A percentile compares a stretch with the other conserved stretches of the same genome.
phyloP scores from a whole-genome alignment of 2,329 filamentous ascomycete species.

The Coccinonectria pachysandricola region DNA sequence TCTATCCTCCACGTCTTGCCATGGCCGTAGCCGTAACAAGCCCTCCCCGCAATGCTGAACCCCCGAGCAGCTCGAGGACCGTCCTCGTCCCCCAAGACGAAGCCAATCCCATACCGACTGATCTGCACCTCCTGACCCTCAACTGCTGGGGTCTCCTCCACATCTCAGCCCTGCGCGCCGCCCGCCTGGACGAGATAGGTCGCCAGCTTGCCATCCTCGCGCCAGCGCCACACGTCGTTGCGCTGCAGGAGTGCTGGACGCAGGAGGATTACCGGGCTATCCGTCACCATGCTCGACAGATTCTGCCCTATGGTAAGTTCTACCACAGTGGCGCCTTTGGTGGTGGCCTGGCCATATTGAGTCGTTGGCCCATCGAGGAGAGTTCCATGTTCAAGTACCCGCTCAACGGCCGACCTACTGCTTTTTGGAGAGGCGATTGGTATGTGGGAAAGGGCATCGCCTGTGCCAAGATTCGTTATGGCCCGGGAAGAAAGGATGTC shows the following conservation, averaged over 20 bases:
- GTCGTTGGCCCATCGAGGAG: constrained; percentile 85
- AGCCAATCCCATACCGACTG: constrained; percentile 32
- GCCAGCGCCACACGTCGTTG: constrained; percentile 72
- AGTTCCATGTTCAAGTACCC: constrained; percentile 78
- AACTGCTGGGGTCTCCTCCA: constrained; percentile 97
- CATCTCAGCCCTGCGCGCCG: constrained; percentile 65
- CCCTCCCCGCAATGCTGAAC: constrained; percentile 9
- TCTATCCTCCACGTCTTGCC: constrained; percentile 1
- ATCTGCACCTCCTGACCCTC: constrained; percentile 73
- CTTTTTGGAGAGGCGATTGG: constrained; percentile 93
- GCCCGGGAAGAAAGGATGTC: constrained; percentile 51
- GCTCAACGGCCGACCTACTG: constrained; percentile 87
- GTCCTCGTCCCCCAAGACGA: constrained; percentile 12
- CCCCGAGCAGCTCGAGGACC: constrained; percentile 11
- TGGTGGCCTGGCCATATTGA: constrained; percentile 78
- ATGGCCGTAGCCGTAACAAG: constrained; percentile 14
- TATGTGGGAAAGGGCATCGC: constrained; percentile 93
- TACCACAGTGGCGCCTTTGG: constrained; percentile 86
- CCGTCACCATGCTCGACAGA: constrained; percentile 57
- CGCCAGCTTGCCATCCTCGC: constrained; percentile 59
- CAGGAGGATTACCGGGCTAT: constrained; percentile 74
- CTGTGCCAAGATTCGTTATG: constrained; percentile 66
- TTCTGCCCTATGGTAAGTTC: constrained; percentile 86
- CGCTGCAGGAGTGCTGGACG: constrained; percentile 92
- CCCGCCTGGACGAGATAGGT: constrained; percentile 76